Conservation (phyloP, 352 stramenopile genomes). For the Pythium insidiosum region DNA sequence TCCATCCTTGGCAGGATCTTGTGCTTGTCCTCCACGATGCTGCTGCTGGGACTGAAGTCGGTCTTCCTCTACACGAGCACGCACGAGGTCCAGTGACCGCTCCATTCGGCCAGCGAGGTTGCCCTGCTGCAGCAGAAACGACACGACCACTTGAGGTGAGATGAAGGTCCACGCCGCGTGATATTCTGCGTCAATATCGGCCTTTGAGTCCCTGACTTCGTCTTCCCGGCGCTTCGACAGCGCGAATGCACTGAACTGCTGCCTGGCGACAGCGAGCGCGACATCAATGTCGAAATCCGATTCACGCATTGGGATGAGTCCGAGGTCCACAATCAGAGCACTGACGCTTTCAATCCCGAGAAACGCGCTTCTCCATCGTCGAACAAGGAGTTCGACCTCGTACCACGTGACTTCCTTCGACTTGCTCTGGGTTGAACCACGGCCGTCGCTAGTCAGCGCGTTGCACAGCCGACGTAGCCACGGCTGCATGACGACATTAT, state of each 20-base stretch:
- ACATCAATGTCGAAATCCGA: not conserved
- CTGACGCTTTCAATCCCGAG: slow-evolving; percentile 2
- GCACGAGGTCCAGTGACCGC: slow-evolving; percentile 7
- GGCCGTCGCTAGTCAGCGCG: too few species aligned
- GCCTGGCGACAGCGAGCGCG: not conserved
- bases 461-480: too few species aligned
- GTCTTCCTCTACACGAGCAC: not conserved
- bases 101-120: slow-evolving; percentile 5
- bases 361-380: slow-evolving; percentile 8
- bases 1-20: too few species aligned
- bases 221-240: not conserved
- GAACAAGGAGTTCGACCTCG: not conserved
- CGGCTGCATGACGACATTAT: too few species aligned
- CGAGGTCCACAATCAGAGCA: not conserved
- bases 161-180: slow-evolving; percentile 11
- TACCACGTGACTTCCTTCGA: not conserved
- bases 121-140: slow-evolving; percentile 7
- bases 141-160: slow-evolving; percentile 5
- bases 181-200: slow-evolving; percentile 4
- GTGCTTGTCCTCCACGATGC: not conserved
- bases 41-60: not conserved
- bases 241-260: slow-evolving; percentile 13
- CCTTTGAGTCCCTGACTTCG: not conserved
- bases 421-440: not conserved
- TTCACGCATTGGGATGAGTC: not conserved